Evolutionary conservation across 768 basidiomycete species (phyloP), one percentile per base, ranked within the genome.

Genomic region (Collybiopsis confluens): DNA sequence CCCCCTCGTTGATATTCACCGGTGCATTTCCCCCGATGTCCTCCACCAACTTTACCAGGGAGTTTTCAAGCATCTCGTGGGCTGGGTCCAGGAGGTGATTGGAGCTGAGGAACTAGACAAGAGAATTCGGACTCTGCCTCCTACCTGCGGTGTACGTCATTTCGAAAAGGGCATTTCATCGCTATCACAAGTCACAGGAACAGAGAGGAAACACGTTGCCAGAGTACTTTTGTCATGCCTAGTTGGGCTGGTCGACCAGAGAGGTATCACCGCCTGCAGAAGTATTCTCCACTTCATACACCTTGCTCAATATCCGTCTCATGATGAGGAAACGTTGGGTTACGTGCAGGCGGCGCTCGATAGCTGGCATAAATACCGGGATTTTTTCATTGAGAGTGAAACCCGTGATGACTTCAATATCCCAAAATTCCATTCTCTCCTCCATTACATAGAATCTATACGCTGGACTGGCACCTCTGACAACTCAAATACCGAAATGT

Each of bases 51-150:
- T n/a, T n/a, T n/a, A n/a, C n/a, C n/a, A n/a, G 5, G 51, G 70
- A 30, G 61, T 79, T 2, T 75, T 79, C 58, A 75, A 75, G 47
- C 75, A 78, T 52, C 47, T 76, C 1, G 60, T 75, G 1, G 44
- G 45, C 0, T 80, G 76, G 77, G 54, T 64, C 11, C 52, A 59
- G 8, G 23, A 40, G 43, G 60, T 59, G 1, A 59, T 59, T 43
- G 62, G 61, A 4, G 56, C 56, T 1, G 56, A 60, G 0, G 72
- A 74, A 47, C 57, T 79, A 37, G 77, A 80, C 59, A 59, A 59
- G 1, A 66, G 71, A 0, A 71, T 69, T 55, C 60, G 63, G 9
- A 50, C 59, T 2, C 60, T 76, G 45, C 66, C 69, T 3, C 59
- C 56, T 1, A 64, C 64, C 52, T 63, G 60, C n/a, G 59, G 55